Evolutionary conservation across 2,329 filamentous ascomycete genomes (phyloP).

Genomic region (Botrytis porri): DNA sequence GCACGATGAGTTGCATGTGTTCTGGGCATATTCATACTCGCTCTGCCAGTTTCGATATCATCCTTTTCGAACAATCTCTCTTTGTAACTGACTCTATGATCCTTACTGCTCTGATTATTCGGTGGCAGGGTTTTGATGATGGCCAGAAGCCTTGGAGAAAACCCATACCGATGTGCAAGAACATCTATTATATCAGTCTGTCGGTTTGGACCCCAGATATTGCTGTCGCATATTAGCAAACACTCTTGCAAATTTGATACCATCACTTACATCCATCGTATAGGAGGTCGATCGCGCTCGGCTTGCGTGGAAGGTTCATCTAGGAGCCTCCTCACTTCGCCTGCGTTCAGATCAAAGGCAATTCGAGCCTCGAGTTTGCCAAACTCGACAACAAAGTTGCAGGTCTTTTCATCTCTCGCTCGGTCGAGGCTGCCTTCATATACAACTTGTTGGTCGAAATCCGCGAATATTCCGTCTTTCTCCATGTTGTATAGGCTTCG

Average conservation of each 20-base stretch:
- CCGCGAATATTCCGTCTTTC: constrained; percentile 26
- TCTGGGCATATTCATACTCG: constrained; percentile 21
- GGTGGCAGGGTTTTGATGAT: constrained; percentile 59
- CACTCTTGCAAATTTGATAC: constrained; percentile 3
- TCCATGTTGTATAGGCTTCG: constrained; percentile 22
- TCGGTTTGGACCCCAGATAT: constrained; percentile 65
- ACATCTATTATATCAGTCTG: constrained; percentile 54
- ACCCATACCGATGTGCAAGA: constrained; percentile 62
- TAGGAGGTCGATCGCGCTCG: constrained; percentile 43
- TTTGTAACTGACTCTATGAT: constrained; percentile 23
- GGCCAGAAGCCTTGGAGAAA: constrained; percentile 63
- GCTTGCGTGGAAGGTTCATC: constrained; percentile 29
- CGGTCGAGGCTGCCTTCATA: constrained; percentile 46
- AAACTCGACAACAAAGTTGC: constrained; percentile 66
- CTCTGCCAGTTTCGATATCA: constrained; percentile 30
- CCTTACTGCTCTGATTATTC: constrained; percentile 23
- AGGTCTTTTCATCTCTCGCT: constrained; percentile 43
- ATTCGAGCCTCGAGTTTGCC: constrained; percentile 53
- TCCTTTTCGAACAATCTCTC: constrained; percentile 24
- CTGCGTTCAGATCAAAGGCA: constrained; percentile 50
- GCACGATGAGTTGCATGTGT: background rate
- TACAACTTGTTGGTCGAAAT: constrained; percentile 52
- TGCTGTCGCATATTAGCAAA: constrained; percentile 43
- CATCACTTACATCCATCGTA: constrained; percentile 66
- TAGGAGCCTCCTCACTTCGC: constrained; percentile 44